Conservation (phyloP, 192 early-diverging fungal species). For the Coemansia sp. region DNA sequence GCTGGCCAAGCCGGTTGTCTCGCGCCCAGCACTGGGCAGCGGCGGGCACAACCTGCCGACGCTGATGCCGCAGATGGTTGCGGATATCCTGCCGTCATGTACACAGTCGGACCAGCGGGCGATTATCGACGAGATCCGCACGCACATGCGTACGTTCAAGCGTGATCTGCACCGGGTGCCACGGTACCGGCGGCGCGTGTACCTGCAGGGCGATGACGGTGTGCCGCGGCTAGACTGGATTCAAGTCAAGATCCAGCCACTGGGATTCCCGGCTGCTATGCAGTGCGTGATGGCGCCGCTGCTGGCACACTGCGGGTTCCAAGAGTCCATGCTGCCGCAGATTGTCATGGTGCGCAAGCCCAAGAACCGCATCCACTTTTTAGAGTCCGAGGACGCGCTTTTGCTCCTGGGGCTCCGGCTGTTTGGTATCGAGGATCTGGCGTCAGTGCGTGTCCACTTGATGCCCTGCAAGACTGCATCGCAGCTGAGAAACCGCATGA, state of each 20-base stretch:
- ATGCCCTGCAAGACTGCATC: slow-evolving; percentile 53
- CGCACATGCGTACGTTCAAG: slow-evolving; percentile 35
- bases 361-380: slow-evolving; percentile 54
- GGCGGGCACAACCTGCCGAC: background rate
- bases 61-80: slow-evolving; percentile 9
- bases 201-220: slow-evolving; percentile 48
- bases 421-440: slow-evolving; percentile 52
- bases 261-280: slow-evolving; percentile 30
- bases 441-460: slow-evolving; percentile 48
- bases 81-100: slow-evolving; percentile 16
- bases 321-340: slow-evolving; percentile 34
- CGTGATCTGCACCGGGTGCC: slow-evolving; percentile 48
- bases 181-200: slow-evolving; percentile 32
- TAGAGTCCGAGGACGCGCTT: slow-evolving; percentile 46
- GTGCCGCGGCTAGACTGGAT: slow-evolving; percentile 47
- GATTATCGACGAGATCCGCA: slow-evolving; percentile 29
- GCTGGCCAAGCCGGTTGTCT: slow-evolving; percentile 12
- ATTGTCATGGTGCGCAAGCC: slow-evolving; percentile 50
- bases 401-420: slow-evolving; percentile 43
- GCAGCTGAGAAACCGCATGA: slow-evolving; percentile 54
- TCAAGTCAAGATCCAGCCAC: slow-evolving; percentile 30
- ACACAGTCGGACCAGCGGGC: slow-evolving; percentile 25
- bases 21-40: background rate
- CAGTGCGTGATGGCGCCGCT: slow-evolving; percentile 28
- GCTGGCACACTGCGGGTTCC: slow-evolving; percentile 34